Evolutionary conservation across 116 monocot species (phyloP).

Genomic region (Posidonia oceanica): DNA sequence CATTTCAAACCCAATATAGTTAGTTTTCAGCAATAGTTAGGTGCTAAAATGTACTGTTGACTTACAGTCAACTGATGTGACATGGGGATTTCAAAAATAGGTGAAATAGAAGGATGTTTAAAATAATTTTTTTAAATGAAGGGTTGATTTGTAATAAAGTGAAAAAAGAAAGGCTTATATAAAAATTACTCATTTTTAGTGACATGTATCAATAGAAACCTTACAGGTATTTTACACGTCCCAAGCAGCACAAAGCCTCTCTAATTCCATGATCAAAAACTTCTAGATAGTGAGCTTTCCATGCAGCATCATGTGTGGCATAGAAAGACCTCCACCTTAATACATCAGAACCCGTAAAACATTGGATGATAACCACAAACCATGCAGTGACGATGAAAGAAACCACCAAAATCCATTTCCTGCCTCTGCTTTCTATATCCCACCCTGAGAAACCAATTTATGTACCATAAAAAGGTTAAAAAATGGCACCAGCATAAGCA

Average conservation of each 20-base stretch:
- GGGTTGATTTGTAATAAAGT: too few species aligned
- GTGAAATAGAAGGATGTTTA: too few species aligned
- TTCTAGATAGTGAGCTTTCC: slow-evolving; percentile 94
- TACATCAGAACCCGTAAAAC: slow-evolving; percentile 75
- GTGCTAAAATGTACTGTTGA: too few species aligned
- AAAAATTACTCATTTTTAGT: too few species aligned
- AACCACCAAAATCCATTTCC: slow-evolving; percentile 34
- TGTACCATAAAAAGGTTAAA: slow-evolving; percentile 2
- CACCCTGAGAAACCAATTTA: slow-evolving; percentile 28
- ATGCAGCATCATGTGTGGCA: slow-evolving; percentile 80
- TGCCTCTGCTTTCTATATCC: slow-evolving; percentile 19
- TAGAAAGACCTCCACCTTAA: slow-evolving; percentile 97
- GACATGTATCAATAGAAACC: background rate
- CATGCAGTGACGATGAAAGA: slow-evolving; percentile 64
- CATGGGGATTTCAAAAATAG: too few species aligned
- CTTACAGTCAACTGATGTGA: too few species aligned
- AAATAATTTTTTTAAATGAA: too few species aligned
- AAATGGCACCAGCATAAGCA: background rate
- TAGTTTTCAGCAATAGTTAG: too few species aligned
- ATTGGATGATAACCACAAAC: slow-evolving; percentile 71
- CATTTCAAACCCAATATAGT: too few species aligned
- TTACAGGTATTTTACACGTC: slow-evolving; percentile 93
- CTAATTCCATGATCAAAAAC: slow-evolving; percentile 97
- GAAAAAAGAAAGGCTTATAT: too few species aligned
- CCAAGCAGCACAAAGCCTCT: slow-evolving; percentile 94